phyloP scores from a whole-genome alignment of 2,329 filamentous ascomycete species.

The Claviceps africana region DNA sequence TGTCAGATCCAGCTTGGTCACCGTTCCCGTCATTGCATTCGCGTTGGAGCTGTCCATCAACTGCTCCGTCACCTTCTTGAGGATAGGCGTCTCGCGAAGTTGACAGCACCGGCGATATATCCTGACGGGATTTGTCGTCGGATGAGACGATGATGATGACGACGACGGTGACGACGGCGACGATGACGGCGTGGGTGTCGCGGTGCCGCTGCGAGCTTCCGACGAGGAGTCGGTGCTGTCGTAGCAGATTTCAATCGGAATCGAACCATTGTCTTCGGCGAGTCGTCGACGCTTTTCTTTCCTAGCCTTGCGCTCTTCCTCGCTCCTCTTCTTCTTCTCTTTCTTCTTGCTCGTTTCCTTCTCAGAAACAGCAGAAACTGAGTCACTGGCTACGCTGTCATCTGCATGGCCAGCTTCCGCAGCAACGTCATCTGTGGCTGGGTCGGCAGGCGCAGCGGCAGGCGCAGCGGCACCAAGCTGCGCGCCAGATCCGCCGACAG shows the following conservation, averaged over 20 bases:
- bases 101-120: slow-evolving; percentile 95
- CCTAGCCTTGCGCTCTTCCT: slow-evolving; percentile 81
- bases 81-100: slow-evolving; percentile 76
- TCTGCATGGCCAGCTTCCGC: slow-evolving; percentile 14
- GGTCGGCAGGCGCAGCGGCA: background rate
- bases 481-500: background rate
- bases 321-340: slow-evolving; percentile 91
- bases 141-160: slow-evolving; percentile 26
- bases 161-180: slow-evolving; percentile 1
- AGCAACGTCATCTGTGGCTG: background rate
- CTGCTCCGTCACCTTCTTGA: slow-evolving; percentile 85
- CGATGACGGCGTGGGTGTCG: slow-evolving; percentile 16
- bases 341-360: slow-evolving; percentile 54
- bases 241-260: slow-evolving; percentile 69
- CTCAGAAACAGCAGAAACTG: slow-evolving; percentile 12
- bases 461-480: background rate
- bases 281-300: slow-evolving; percentile 78
- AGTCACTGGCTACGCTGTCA: slow-evolving; percentile 11
- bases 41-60: slow-evolving; percentile 58
- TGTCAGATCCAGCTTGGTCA: slow-evolving; percentile 70
- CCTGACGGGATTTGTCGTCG: slow-evolving; percentile 79
- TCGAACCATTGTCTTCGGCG: slow-evolving; percentile 74
- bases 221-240: slow-evolving; percentile 51
- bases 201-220: slow-evolving; percentile 12
- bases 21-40: slow-evolving; percentile 54